These are phyloP conservation scores for Paramecium octaurelia DNA, from an alignment of 73 alveolate species.

Conservation along the genomic window DNA sequence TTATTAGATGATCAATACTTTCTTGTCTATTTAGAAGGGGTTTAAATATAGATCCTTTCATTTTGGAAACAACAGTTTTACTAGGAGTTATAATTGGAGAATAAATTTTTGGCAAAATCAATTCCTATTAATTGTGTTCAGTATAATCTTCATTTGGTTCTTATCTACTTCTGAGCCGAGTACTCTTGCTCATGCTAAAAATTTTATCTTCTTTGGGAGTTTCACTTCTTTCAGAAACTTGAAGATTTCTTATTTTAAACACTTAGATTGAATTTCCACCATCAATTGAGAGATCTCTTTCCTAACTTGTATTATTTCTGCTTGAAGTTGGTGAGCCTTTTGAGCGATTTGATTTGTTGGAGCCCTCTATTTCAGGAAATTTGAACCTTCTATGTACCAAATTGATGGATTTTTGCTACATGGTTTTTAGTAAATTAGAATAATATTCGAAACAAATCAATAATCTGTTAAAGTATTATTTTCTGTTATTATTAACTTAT, in stretches of 20 bases:
- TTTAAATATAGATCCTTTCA: background rate
- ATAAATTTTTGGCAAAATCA: background rate
- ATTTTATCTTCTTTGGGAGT: background rate
- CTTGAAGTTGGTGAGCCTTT: background rate
- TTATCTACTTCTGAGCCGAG: background rate
- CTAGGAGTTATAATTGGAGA: background rate
- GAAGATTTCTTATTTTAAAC: background rate
- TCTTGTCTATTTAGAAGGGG: background rate
- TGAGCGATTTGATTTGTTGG: background rate
- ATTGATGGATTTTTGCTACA: background rate
- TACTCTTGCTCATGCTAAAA: background rate
- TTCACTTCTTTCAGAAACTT: background rate
- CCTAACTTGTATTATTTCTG: background rate
- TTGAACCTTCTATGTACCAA: background rate
- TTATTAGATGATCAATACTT: background rate
- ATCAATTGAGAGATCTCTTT: background rate
- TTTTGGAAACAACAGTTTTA: background rate
- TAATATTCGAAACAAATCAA: background rate
- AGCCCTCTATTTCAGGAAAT: background rate
- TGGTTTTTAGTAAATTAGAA: background rate
- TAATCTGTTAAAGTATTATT: background rate
- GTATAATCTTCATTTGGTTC: background rate
- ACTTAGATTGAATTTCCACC: background rate
- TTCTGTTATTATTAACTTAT: background rate
- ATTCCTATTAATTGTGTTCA: background rate